Conservation (phyloP, 805 yeast genomes). For the Kodamaea kakaduensis region DNA sequence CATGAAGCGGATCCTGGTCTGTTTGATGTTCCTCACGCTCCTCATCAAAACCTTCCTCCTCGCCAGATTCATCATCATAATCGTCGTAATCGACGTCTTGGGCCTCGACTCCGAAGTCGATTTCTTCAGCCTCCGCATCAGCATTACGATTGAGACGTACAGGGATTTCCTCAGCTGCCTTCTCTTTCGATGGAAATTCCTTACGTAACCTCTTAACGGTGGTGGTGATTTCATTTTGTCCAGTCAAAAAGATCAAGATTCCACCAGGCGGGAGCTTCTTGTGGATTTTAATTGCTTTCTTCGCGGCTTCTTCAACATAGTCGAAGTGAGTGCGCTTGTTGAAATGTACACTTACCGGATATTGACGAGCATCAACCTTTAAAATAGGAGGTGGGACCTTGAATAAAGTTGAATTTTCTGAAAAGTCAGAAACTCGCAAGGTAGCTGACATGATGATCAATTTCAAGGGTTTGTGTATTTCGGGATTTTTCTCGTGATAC, state of each 20-base stretch:
- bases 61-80: constrained; percentile 50
- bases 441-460: constrained; percentile 97
- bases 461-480: constrained; percentile 59
- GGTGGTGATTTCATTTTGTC: constrained; percentile 84
- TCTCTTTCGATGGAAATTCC: constrained; percentile 54
- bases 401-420: constrained; percentile 74
- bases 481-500: constrained; percentile 46
- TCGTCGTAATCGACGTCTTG: constrained; percentile 36
- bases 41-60: constrained; percentile 71
- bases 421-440: constrained; percentile 85
- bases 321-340: constrained; percentile 72
- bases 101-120: constrained; percentile 59
- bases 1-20: constrained; percentile 75
- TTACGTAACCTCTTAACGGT: constrained; percentile 66
- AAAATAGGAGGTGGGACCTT: constrained; percentile 77
- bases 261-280: constrained; percentile 88
- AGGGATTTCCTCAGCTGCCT: constrained; percentile 25
- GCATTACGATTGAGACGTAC: constrained; percentile 54
- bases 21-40: constrained; percentile 65
- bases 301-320: constrained; percentile 82
- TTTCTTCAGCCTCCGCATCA: constrained; percentile 81
- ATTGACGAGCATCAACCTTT: constrained; percentile 89
- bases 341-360: constrained; percentile 89
- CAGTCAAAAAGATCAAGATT: constrained; percentile 85
- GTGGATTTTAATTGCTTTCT: constrained; percentile 84